A percentile compares a stretch with the other conserved stretches of the same genome.
phyloP scores from a whole-genome alignment of 352 stramenopile species.

The Blastocystis sp. region DNA sequence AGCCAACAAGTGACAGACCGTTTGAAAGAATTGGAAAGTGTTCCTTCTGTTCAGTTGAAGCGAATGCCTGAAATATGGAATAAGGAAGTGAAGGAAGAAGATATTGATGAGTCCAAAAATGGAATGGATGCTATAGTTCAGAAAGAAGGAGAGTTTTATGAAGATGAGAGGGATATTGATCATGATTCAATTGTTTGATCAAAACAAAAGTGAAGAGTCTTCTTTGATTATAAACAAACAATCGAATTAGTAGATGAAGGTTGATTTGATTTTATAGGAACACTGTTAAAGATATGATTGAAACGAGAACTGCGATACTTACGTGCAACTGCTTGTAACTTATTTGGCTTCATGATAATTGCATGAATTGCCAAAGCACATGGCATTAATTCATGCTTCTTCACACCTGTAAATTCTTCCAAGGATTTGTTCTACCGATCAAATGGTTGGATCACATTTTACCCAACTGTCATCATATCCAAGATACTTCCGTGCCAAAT shows the following conservation, averaged over 20 bases:
- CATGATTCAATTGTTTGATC: background rate
- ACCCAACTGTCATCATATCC: constrained; percentile 56
- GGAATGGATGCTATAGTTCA: constrained; percentile 2
- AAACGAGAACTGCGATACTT: constrained; percentile 53
- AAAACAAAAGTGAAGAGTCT: background rate
- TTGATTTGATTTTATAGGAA: constrained; percentile 24
- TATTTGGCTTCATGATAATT: constrained; percentile 47
- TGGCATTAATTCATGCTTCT: constrained; percentile 23
- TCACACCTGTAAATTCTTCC: constrained; percentile 48
- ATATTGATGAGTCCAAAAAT: constrained; percentile 7
- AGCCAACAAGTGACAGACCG: constrained; percentile 71
- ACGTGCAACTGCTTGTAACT: constrained; percentile 24
- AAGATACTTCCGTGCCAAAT: constrained; percentile 79
- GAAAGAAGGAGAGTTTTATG: constrained; percentile 64
- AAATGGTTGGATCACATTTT: background rate
- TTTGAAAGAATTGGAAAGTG: constrained; percentile 73
- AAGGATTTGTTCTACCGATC: constrained; percentile 32
- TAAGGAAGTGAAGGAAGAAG: constrained; percentile 53
- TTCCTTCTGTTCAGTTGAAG: constrained; percentile 77
- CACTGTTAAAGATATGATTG: constrained; percentile 58
- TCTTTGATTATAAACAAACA: background rate
- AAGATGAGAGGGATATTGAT: constrained; percentile 61
- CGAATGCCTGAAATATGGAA: constrained; percentile 74
- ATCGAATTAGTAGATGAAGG: background rate
- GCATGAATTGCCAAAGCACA: constrained; percentile 39